Conservation (phyloP, 108 stramenopile species). For the Nitzschia palea region DNA sequence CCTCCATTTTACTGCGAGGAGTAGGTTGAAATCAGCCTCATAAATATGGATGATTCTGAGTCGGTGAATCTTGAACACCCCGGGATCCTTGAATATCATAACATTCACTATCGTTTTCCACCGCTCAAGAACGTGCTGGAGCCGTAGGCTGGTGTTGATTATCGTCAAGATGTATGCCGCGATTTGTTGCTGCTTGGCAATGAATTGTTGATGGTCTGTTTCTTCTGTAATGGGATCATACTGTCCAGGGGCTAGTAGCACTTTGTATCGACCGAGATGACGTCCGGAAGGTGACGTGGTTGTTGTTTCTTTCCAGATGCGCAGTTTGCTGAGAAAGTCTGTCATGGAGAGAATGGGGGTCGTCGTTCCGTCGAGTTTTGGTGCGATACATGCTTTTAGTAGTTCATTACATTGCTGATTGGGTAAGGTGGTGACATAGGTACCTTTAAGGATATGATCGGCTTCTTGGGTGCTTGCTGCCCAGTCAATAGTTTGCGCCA, state of each 20-base stretch:
- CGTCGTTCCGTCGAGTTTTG: neutral
- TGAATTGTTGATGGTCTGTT: neutral
- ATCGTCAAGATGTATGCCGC: neutral
- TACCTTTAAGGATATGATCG: neutral
- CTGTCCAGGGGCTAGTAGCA: neutral
- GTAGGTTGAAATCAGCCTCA: constrained; percentile 11
- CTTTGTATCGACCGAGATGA: neutral
- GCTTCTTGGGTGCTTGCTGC: neutral
- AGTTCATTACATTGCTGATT: neutral
- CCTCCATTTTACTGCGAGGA: neutral
- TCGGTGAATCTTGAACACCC: constrained; percentile 1
- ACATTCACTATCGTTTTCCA: neutral
- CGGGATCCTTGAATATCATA: neutral
- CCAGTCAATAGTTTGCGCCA: neutral
- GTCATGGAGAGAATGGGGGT: neutral
- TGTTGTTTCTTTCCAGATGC: neutral
- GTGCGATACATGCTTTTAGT: neutral
- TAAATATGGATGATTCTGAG: constrained; percentile 15
- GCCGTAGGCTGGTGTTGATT: neutral
- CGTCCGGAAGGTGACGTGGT: neutral
- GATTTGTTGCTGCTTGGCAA: neutral
- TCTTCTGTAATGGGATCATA: neutral
- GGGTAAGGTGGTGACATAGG: neutral
- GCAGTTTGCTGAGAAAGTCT: neutral
- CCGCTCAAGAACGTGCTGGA: neutral